Conservation (phyloP, 345 rosid genomes). For the Aegle marmelos region DNA sequence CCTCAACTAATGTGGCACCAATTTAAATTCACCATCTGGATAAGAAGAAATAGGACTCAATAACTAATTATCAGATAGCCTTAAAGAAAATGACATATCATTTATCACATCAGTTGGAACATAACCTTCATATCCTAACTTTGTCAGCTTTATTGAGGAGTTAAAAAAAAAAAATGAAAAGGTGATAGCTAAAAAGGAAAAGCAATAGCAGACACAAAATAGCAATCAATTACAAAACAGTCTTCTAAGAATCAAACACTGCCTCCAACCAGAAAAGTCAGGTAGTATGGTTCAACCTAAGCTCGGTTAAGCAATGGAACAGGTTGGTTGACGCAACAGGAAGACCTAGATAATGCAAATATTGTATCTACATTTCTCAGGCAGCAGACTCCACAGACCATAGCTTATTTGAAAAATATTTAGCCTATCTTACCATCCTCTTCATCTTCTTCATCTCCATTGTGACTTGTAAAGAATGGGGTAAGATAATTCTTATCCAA, state of each 20-base stretch:
- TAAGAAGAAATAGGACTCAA: too few species aligned
- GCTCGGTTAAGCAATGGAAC: background rate
- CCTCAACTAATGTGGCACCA: too few species aligned
- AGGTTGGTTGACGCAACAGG: background rate
- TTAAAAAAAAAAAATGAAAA: background rate
- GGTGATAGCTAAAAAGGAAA: background rate
- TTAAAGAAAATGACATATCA: too few species aligned
- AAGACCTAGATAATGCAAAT: background rate
- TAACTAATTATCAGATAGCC: too few species aligned
- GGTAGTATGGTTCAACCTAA: background rate
- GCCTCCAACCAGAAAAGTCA: background rate
- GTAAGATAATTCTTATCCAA: conserved; percentile 79
- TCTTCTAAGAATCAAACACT: background rate
- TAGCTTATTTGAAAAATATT: background rate
- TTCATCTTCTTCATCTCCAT: conserved; percentile 63
- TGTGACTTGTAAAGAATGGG: conserved; percentile 81
- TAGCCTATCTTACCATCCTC: conserved; percentile 43
- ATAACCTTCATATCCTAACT: too few species aligned
- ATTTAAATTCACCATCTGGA: too few species aligned
- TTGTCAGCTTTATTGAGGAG: too few species aligned
- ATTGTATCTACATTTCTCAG: background rate
- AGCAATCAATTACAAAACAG: background rate
- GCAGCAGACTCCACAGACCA: background rate
- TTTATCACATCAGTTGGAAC: too few species aligned
- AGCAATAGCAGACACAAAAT: background rate